These are phyloP conservation scores for Aspergillus kassunensis DNA, from an alignment of 495 filamentous ascomycete genomes.

Conservation along the genomic window DNA sequence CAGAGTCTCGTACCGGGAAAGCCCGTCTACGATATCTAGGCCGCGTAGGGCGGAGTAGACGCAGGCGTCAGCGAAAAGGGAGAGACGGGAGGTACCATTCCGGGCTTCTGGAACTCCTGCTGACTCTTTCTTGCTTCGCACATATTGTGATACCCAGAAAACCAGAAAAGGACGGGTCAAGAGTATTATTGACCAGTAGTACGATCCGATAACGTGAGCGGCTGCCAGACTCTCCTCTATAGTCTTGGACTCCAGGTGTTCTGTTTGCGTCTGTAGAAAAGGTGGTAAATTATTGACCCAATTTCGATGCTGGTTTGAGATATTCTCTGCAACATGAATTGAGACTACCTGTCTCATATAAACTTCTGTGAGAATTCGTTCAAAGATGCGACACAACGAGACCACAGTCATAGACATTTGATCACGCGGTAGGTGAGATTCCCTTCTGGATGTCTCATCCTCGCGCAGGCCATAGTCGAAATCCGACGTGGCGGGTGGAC, in stretches of 20 bases:
- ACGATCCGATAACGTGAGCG: constrained; percentile 64
- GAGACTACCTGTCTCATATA: constrained; percentile 69
- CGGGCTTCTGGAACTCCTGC: constrained; percentile 19
- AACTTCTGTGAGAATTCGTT: constrained; percentile 61
- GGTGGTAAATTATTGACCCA: constrained; percentile 37
- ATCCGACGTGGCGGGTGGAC: constrained; percentile 57
- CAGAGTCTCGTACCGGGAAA: constrained; percentile 56
- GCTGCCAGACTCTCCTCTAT: constrained; percentile 57
- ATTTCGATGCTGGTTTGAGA: constrained; percentile 53
- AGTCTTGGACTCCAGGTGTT: constrained; percentile 31
- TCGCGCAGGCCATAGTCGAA: constrained; percentile 52
- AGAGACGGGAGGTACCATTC: constrained; percentile 44
- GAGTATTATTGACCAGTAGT: constrained; percentile 70
- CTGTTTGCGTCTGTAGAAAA: constrained; percentile 34
- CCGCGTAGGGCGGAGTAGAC: constrained; percentile 66
- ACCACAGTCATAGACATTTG: constrained; percentile 35
- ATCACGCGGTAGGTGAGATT: constrained; percentile 26
- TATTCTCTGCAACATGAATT: constrained; percentile 59
- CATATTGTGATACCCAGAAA: constrained; percentile 44
- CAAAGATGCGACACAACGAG: constrained; percentile 57
- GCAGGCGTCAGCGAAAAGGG: constrained; percentile 66
- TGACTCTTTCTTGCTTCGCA: constrained; percentile 34
- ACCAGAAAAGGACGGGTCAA: constrained; percentile 68
- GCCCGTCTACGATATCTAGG: constrained; percentile 56
- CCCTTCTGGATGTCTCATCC: constrained; percentile 17